These are phyloP conservation scores for Trametes hirsuta DNA, from an alignment of 1,284 basidiomycete genomes.

Conservation along the genomic window DNA sequence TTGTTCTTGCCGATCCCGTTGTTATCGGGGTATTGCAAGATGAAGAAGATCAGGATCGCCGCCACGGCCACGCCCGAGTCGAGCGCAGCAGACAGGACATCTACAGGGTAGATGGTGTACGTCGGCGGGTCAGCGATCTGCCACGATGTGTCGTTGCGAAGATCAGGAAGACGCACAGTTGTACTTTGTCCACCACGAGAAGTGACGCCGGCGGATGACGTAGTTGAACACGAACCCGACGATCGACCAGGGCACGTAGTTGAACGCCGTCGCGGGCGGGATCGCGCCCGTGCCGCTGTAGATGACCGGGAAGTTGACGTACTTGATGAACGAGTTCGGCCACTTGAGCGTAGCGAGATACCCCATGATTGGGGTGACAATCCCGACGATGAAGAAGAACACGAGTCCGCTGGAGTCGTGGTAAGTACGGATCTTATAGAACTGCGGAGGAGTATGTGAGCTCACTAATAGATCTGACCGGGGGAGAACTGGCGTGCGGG, in stretches of 20 bases:
- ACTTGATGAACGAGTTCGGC: conserved; percentile 48
- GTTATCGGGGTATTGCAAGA: conserved; percentile 64
- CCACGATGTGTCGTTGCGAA: not conserved
- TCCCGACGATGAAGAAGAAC: conserved; percentile 64
- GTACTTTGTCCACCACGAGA: conserved; percentile 61
- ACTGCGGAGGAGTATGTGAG: not conserved
- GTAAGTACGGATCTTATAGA: not conserved
- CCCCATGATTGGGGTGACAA: conserved; percentile 45
- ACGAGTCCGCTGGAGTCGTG: conserved; percentile 35
- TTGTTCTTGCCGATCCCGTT: conserved; percentile 59
- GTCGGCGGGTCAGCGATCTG: not conserved
- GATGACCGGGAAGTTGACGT: conserved; percentile 56
- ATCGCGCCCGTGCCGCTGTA: conserved; percentile 55
- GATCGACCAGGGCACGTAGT: conserved; percentile 54
- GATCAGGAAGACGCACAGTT: conserved; percentile 34
- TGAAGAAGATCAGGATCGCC: conserved; percentile 67
- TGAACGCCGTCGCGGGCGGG: conserved; percentile 51
- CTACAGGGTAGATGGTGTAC: conserved; percentile 19
- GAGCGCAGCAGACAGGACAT: conserved; percentile 61
- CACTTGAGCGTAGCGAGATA: conserved; percentile 45
- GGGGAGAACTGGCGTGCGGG: conserved; percentile 49
- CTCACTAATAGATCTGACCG: conserved; percentile 41
- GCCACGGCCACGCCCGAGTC: conserved; percentile 64
- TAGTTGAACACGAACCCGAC: conserved; percentile 61
- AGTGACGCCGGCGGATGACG: conserved; percentile 50